A percentile compares a stretch with the other conserved stretches of the same genome.
Conservation (phyloP, 768 basidiomycete species). For the Agaricus subrufescens region DNA sequence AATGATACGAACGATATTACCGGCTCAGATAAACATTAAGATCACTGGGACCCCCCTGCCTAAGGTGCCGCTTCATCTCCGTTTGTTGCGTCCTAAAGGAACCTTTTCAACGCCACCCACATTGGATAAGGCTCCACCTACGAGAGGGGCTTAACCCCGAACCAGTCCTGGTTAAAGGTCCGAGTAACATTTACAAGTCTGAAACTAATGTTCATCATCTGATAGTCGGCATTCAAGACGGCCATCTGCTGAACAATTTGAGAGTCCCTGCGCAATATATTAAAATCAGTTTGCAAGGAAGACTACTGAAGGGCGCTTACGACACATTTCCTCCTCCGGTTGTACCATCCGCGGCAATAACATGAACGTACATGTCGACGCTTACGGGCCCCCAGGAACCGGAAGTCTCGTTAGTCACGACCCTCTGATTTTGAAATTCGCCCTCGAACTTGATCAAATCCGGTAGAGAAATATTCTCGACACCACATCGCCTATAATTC, state of each 20-base stretch:
- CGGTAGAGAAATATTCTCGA: not conserved
- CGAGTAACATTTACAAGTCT: conserved; percentile 25
- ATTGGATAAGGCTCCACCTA: conserved; percentile 15
- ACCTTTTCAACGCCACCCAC: not conserved
- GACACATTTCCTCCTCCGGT: conserved; percentile 10
- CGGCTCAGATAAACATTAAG: conserved; percentile 41
- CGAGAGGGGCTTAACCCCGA: conserved; percentile 32
- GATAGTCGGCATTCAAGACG: conserved; percentile 36
- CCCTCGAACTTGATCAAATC: conserved; percentile 1
- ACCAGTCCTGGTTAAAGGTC: conserved; percentile 35
- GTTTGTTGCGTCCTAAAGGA: conserved; percentile 18
- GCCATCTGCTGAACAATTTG: conserved; percentile 31
- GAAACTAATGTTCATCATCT: conserved; percentile 28
- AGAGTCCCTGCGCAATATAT: conserved; percentile 13
- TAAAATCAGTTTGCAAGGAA: not conserved
- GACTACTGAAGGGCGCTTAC: conserved; percentile 7
- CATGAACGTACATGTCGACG: conserved; percentile 14
- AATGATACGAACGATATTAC: conserved; percentile 9
- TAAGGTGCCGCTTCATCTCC: conserved; percentile 32
- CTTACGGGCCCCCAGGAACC: not conserved
- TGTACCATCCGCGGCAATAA: conserved; percentile 12
- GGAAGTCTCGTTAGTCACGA: not conserved
- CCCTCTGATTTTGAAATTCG: not conserved
- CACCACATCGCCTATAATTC: not conserved
- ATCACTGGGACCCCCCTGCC: conserved; percentile 27